Evolutionary conservation across 495 filamentous ascomycete species (phyloP).

Genomic region (Xylona heveae): DNA sequence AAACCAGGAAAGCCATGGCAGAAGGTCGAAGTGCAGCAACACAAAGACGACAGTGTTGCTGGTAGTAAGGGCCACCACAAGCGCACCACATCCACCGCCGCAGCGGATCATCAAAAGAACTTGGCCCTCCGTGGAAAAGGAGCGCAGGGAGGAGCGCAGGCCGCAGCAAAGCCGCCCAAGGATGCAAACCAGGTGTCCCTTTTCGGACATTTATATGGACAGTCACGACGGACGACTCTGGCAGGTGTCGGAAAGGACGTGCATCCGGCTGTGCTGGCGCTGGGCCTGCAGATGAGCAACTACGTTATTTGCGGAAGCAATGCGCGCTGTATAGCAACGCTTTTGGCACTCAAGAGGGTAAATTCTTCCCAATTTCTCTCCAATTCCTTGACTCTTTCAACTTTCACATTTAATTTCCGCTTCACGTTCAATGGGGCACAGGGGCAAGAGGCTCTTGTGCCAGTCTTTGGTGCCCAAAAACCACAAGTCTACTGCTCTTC

Average conservation of each 20-base stretch:
- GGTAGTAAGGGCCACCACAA: slow-evolving; percentile 13
- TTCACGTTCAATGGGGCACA: too few relatives aligned
- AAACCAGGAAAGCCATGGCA: slow-evolving; percentile 9
- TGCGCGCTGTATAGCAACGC: slow-evolving; percentile 65
- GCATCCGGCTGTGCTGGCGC: slow-evolving; percentile 63
- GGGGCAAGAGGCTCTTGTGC: too few relatives aligned
- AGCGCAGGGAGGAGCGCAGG: slow-evolving; percentile 23
- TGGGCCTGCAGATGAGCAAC: slow-evolving; percentile 78
- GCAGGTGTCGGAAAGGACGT: slow-evolving; percentile 71
- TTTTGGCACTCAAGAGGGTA: slow-evolving; percentile 78
- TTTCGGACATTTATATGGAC: slow-evolving; percentile 70
- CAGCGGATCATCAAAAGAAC: slow-evolving; percentile 22
- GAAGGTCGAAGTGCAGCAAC: slow-evolving; percentile 3
- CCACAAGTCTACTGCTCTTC: too few relatives aligned
- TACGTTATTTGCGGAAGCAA: slow-evolving; percentile 82
- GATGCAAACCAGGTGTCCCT: slow-evolving; percentile 57
- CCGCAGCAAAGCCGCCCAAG: slow-evolving; percentile 23
- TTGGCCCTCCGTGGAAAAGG: slow-evolving; percentile 13
- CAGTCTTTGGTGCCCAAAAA: too few relatives aligned
- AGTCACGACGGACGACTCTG: slow-evolving; percentile 44
- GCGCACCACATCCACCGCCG: slow-evolving; percentile 5
- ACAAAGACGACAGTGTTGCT: slow-evolving; percentile 8
- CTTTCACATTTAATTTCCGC: slow-evolving; percentile 2
- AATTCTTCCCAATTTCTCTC: slow-evolving; percentile 8
- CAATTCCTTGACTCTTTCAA: slow-evolving; percentile 2